phyloP scores from a whole-genome alignment of 2,329 filamentous ascomycete species.

The Trichoderma breve region DNA sequence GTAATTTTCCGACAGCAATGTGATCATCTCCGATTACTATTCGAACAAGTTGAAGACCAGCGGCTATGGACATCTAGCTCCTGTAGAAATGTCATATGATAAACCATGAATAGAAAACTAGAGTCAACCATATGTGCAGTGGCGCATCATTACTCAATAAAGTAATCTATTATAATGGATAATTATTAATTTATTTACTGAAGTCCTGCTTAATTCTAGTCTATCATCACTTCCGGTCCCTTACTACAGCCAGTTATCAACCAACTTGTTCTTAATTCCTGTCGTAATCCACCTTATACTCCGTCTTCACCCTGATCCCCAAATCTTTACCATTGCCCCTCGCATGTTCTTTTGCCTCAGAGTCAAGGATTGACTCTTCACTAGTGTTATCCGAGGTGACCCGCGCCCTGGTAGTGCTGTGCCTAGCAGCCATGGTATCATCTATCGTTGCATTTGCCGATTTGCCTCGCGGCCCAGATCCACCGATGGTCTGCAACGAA shows the following conservation, averaged over 20 bases:
- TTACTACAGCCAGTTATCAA: background rate
- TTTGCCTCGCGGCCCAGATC: background rate
- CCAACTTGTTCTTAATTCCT: background rate
- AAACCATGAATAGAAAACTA: background rate
- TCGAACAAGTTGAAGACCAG: background rate
- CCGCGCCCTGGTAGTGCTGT: background rate
- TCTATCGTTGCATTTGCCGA: no score
- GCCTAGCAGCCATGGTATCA: background rate
- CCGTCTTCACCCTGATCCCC: background rate
- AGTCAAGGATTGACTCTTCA: background rate
- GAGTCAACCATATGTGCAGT: background rate
- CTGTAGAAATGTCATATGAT: rapidly evolving
- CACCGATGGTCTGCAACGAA: background rate
- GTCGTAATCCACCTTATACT: background rate
- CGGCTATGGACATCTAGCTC: background rate
- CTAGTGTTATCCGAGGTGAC: background rate
- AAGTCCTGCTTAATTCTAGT: background rate
- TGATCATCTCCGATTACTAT: background rate
- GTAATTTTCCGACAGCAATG: background rate
- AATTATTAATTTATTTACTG: background rate
- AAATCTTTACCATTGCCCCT: background rate
- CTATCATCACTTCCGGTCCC: background rate
- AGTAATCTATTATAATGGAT: background rate
- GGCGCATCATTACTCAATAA: background rate
- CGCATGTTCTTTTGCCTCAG: background rate